These are phyloP conservation scores for Globisporangium takayamanum DNA, from an alignment of 352 stramenopile genomes.

Conservation along the genomic window DNA sequence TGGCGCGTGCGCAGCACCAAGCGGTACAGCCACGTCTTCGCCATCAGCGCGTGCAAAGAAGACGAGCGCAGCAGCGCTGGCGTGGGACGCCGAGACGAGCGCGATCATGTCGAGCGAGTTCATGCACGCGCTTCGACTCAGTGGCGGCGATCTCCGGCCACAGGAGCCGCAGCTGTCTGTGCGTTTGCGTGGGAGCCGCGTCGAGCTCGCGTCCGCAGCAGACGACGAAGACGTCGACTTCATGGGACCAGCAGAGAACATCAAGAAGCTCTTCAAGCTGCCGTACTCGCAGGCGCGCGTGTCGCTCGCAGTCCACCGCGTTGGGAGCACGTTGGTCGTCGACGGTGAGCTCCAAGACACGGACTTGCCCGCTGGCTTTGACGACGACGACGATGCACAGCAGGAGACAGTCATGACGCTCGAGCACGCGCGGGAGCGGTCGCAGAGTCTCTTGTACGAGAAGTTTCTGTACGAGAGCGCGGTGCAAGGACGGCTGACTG, in stretches of 20 bases:
- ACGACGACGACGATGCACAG: constrained; percentile 21
- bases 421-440: constrained; percentile 31
- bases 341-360: constrained; percentile 68
- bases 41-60: constrained; percentile 7
- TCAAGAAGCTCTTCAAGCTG: constrained; percentile 85
- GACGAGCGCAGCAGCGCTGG: constrained; percentile 21
- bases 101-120: constrained; percentile 52
- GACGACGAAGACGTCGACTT: constrained; percentile 75
- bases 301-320: constrained; percentile 76
- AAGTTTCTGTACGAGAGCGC: constrained; percentile 87
- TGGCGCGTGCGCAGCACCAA: neutral
- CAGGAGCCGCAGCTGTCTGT: constrained; percentile 70
- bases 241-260: constrained; percentile 75
- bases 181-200: constrained; percentile 47
- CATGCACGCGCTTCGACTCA: constrained; percentile 55
- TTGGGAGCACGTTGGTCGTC: constrained; percentile 73
- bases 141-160: constrained; percentile 26
- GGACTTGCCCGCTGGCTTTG: constrained; percentile 65
- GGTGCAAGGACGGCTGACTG: constrained; percentile 24
- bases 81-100: constrained; percentile 22
- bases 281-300: constrained; percentile 73
- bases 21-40: constrained; percentile 3
- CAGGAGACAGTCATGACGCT: constrained; percentile 49
- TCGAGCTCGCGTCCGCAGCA: constrained; percentile 62
- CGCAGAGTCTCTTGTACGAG: constrained; percentile 64